A percentile compares a stretch with the other conserved stretches of the same genome.
Evolutionary conservation across 2,329 filamentous ascomycete species (phyloP).

Genomic region (Alternaria sp.): DNA sequence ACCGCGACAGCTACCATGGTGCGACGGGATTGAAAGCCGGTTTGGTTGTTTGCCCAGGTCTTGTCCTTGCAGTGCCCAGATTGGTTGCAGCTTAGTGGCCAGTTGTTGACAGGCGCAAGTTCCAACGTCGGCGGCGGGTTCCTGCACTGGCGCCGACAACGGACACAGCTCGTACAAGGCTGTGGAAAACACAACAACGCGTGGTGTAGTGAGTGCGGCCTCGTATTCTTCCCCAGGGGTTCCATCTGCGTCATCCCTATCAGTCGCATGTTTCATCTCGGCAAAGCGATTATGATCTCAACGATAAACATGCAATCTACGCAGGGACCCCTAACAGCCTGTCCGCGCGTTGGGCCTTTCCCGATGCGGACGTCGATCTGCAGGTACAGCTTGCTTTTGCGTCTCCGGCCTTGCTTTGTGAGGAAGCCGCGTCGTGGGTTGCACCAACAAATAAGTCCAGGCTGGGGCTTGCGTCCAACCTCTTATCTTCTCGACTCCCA

Average conservation of each 20-base stretch:
- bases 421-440: constrained; percentile 13
- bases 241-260: neutral
- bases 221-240: neutral
- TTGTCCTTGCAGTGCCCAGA: constrained; percentile 1
- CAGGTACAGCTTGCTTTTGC: constrained; percentile 23
- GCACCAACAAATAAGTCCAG: constrained; percentile 23
- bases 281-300: constrained; percentile 2
- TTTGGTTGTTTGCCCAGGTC: neutral
- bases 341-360: constrained; percentile 16
- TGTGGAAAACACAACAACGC: neutral
- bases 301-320: constrained; percentile 16
- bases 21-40: neutral
- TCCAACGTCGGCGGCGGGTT: constrained; percentile 7
- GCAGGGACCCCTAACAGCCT: constrained; percentile 6
- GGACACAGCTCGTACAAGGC: neutral
- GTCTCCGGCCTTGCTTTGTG: constrained; percentile 21
- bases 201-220: neutral
- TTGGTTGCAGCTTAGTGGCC: neutral
- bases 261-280: neutral
- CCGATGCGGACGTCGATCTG: constrained; percentile 17
- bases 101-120: constrained; percentile 1
- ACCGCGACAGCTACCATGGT: constrained; percentile 2
- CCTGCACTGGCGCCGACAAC: constrained; percentile 7
- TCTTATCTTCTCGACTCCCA: constrained; percentile 4
- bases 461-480: constrained; percentile 11